Conservation (phyloP, 768 basidiomycete genomes). For the Leucosporidium scottii region DNA sequence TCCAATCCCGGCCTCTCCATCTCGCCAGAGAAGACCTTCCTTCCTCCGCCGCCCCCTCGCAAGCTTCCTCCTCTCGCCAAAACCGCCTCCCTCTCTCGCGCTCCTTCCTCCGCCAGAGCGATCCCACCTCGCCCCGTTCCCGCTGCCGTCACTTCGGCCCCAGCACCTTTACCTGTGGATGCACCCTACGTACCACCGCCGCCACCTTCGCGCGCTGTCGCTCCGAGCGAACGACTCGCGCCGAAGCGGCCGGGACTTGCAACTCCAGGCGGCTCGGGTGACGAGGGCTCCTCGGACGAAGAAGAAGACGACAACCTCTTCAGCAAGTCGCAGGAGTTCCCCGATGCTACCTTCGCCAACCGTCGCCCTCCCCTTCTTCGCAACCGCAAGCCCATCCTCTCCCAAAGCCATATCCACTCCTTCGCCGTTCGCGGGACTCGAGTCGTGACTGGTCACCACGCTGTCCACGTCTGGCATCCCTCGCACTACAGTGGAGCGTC, state of each 20-base stretch:
- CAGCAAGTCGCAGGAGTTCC: slow-evolving; percentile 41
- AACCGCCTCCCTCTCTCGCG: background rate
- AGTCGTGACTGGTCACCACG: slow-evolving; percentile 40
- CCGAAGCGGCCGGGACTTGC: slow-evolving; percentile 7
- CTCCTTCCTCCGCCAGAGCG: background rate
- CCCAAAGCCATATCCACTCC: slow-evolving; percentile 37
- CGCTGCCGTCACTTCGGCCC: too few species aligned
- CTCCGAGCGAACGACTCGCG: slow-evolving; percentile 2
- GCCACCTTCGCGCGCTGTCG: slow-evolving; percentile 16
- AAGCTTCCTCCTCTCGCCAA: background rate
- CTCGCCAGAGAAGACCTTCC: background rate
- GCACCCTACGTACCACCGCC: slow-evolving; percentile 27
- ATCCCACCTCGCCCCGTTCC: background rate
- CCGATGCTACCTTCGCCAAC: slow-evolving; percentile 46
- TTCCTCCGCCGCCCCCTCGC: background rate
- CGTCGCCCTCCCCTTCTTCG: slow-evolving; percentile 43
- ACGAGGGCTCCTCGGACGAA: slow-evolving; percentile 20
- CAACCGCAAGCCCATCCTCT: slow-evolving; percentile 37
- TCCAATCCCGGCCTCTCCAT: background rate
- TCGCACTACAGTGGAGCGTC: slow-evolving; percentile 33
- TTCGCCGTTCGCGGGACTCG: slow-evolving; percentile 43
- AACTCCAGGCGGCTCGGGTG: background rate
- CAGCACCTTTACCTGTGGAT: background rate
- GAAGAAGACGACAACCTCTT: slow-evolving; percentile 20
- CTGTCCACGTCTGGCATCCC: slow-evolving; percentile 42